Percentiles rank a stretch among this genome's conserved stretches.
Conservation (phyloP, 352 stramenopile species). For the Globisporangium recalcitrans region DNA sequence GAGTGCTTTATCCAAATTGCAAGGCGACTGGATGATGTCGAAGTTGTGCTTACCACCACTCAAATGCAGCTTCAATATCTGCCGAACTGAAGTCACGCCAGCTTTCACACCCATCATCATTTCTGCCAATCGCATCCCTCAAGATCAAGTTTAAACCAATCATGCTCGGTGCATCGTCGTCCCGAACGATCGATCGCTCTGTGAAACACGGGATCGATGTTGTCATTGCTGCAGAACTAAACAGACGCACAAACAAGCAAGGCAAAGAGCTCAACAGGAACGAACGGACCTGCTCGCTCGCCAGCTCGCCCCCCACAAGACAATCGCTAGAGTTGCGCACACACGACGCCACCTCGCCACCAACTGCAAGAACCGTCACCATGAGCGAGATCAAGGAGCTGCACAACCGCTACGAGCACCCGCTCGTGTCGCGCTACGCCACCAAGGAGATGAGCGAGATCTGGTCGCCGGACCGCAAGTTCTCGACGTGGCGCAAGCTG, state of each 20-base stretch:
- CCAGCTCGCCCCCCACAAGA: slow-evolving; percentile 4
- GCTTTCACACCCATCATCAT: slow-evolving; percentile 4
- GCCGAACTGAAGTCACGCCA: slow-evolving; percentile 5
- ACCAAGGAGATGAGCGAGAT: slow-evolving; percentile 99
- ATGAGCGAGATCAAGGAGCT: slow-evolving; percentile 35
- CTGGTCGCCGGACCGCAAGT: slow-evolving; percentile 98
- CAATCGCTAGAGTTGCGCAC: slow-evolving; percentile 3
- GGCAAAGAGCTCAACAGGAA: neutral
- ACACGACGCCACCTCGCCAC: neutral
- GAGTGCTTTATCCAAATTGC: too few species aligned
- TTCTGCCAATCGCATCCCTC: slow-evolving; percentile 1
- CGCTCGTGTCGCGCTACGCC: slow-evolving; percentile 92
- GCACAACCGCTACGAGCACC: slow-evolving; percentile 87
- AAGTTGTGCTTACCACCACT: slow-evolving; percentile 11
- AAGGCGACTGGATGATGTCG: slow-evolving; percentile 2
- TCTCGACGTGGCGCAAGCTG: slow-evolving; percentile 97
- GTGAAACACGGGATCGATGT: neutral
- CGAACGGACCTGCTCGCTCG: slow-evolving; percentile 7
- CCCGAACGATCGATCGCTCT: neutral
- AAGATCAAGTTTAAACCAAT: neutral
- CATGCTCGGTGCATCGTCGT: neutral
- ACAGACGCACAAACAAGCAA: neutral
- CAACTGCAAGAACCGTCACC: neutral
- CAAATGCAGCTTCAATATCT: slow-evolving; percentile 11
- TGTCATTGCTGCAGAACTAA: neutral